Evolutionary conservation across 139 green algal species (phyloP), one percentile per base, ranked within the genome.

Genomic region (Closterium sp.): DNA sequence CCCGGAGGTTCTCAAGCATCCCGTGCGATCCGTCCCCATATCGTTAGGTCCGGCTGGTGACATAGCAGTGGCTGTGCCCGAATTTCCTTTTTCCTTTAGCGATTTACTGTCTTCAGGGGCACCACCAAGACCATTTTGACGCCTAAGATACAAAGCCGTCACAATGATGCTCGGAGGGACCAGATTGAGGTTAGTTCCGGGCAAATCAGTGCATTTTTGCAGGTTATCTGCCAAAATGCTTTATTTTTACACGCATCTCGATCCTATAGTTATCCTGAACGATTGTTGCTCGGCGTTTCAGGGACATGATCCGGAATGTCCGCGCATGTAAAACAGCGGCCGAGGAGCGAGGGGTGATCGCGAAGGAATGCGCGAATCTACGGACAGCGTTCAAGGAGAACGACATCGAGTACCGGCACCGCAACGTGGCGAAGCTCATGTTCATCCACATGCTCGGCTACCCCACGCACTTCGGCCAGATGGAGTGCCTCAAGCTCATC

Each of bases 381-480:
- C 97, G 98, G 4, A 96, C 97, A 84, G 85, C 94, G 5, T 96
- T 97, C 90, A 95, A 95, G 85, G 93, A 96, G 28, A 24, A 94
- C 31, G 95, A 95, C 27, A 24, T n/a, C 62, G 89, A 92, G 21
- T 38, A 94, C 70, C 30, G 90, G n/a, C 96, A 98, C 94, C 96
- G 98, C 29, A 99, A 99, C 95, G 97, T 99, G 6, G 98, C 98
- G 87, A 99, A 99, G 96, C 97, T 99, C 13, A 99, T 99, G 98
- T 99, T 98, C 94, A 98, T 99, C 38, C 98, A 99, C 96, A 99
- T 99, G 98, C 96, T 99, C 86, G 98, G 98, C 24, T 99, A 99
- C 92, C 97, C 98, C 11, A 99, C 98, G 5, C 98, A 99, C 94
- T 99, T 99, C 94, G 98, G 98, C 0, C 98, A 99, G 96, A 99